Evolutionary conservation across 2,329 filamentous ascomycete species (phyloP), one percentile per base, ranked within the genome.

Genomic region (Ophiostoma quercus): DNA sequence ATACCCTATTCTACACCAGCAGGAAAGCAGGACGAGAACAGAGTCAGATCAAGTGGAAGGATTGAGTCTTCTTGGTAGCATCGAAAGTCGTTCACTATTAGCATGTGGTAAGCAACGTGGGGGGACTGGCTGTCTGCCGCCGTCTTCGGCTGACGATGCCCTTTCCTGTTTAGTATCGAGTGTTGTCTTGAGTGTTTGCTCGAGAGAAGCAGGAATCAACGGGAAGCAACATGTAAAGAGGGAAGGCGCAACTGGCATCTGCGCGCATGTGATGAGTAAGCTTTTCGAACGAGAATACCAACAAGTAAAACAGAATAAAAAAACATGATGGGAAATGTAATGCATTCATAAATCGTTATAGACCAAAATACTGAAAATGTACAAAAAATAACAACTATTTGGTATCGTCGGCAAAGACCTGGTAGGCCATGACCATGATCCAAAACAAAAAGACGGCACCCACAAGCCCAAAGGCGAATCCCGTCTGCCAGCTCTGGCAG

Each of bases 401-500:
- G 3, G 29, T 43, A 54, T 72, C 75, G 66, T 77, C 75, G 1
- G 75, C 83, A 79, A 87, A 90, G 11, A 90, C 87, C 73, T 88
- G 86, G 74, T 88, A 87, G 12, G 87, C 84, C 84, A 90, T 89
- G 72, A 89, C 80, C 82, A 89, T 88, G 75, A 89, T 86, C 87
- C 87, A 90, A n/a, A 90, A 75, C 71, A 89, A 76, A 73, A 89
- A 89, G 0, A 88, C 78, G 22, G 78, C 80, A 0, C 87, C 88
- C 1, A 88, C 83, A 32, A 90, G 77, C 22, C 83, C 83, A 76
- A 90, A 87, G 0, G 87, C 83, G 77, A 89, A 90, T 1, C 86
- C 85, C 1, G 88, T 83, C 74, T 88, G 84, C 88, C 88, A 90
- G 62, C 83, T 83, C 77, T 88, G 85, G 76, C 87, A 90, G 74